Conservation (phyloP, 108 stramenopile species). For the Cyclotella atomus region DNA sequence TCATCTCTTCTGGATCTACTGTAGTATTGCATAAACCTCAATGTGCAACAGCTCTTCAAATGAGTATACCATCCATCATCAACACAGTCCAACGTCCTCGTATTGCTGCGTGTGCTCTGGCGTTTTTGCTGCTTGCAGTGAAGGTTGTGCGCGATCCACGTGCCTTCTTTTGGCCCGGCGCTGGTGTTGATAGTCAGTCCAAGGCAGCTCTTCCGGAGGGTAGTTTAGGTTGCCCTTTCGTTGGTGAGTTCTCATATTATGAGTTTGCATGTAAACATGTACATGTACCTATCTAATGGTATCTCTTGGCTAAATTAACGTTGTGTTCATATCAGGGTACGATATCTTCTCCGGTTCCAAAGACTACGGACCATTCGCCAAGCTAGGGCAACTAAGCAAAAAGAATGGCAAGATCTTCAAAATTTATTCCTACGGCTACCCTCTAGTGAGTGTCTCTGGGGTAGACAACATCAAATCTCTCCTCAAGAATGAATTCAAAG, state of each 20-base stretch:
- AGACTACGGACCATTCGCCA: conserved; percentile 20
- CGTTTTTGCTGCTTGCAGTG: not conserved
- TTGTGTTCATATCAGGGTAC: not conserved
- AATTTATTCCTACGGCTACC: conserved; percentile 4
- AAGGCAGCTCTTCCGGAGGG: conserved; percentile 14
- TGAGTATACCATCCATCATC: not conserved
- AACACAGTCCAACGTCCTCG: not conserved
- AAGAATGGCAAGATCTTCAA: conserved; percentile 26
- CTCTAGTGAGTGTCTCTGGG: conserved; percentile 16
- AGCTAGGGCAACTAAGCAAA: not conserved
- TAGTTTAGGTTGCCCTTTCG: conserved; percentile 9
- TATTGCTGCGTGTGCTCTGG: not conserved
- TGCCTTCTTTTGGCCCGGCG: conserved; percentile 23
- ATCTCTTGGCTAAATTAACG: not conserved
- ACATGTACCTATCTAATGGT: not conserved
- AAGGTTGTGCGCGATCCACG: conserved; percentile 1
- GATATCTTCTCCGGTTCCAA: conserved; percentile 6
- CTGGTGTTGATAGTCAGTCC: conserved; percentile 11
- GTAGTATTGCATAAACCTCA: not conserved
- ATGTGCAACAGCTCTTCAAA: not conserved
- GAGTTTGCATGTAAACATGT: not conserved
- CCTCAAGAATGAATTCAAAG: conserved; percentile 24
- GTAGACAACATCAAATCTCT: conserved; percentile 26
- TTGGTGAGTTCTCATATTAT: not conserved
- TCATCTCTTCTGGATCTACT: not conserved